phyloP scores from a whole-genome alignment of 1,284 basidiomycete genomes.

The Exobasidium cylindrosporum region DNA sequence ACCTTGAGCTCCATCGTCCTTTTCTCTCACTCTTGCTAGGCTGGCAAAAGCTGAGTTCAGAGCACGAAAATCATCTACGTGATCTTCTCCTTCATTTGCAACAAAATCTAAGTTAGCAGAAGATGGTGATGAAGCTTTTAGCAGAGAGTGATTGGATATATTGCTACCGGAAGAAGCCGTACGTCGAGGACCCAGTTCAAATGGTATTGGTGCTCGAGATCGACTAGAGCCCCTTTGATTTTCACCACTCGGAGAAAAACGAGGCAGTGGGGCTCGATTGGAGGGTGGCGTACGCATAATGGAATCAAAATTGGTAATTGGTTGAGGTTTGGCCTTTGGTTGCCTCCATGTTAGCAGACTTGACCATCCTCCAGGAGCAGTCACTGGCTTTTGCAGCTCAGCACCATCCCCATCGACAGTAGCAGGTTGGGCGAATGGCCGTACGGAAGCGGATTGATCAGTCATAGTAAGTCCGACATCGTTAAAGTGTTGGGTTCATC shows the following conservation, averaged over 20 bases:
- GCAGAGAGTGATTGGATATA: neutral
- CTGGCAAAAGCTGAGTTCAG: neutral
- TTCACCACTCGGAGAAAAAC: neutral
- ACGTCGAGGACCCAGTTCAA: neutral
- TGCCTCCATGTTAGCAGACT: neutral
- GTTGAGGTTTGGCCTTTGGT: neutral
- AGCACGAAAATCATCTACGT: neutral
- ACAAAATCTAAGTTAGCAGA: neutral
- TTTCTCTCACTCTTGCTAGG: neutral
- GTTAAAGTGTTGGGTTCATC: too few species aligned
- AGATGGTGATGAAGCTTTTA: neutral
- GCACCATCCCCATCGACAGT: too few species aligned
- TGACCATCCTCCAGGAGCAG: constrained; percentile 6
- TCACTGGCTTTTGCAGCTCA: too few species aligned
- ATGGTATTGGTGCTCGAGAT: neutral
- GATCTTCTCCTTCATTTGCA: neutral
- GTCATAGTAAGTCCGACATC: too few species aligned
- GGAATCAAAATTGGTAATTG: neutral
- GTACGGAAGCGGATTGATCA: too few species aligned
- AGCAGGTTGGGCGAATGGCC: too few species aligned
- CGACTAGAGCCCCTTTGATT: neutral
- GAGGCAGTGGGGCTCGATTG: neutral
- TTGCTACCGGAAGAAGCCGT: neutral
- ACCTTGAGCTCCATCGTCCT: neutral
- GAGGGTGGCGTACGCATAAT: neutral